Evolutionary conservation across 352 stramenopile genomes (phyloP).

Genomic region (Globisporangium irregulare): DNA sequence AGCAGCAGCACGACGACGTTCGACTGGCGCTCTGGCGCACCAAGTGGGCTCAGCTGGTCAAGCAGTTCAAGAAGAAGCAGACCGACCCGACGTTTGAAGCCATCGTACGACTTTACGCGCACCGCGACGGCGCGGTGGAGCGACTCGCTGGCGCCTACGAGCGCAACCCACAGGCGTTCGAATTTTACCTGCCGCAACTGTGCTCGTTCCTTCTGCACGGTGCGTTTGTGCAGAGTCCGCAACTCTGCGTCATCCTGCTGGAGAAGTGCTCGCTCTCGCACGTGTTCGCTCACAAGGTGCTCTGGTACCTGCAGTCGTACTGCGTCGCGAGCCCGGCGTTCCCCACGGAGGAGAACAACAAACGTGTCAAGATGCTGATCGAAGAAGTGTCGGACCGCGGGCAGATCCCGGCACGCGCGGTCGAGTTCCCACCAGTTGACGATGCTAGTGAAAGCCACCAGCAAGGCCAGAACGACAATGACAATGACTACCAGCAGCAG

Average conservation of each 20-base stretch:
- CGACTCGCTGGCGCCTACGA: slow-evolving; percentile 49
- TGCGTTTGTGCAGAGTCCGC: slow-evolving; percentile 58
- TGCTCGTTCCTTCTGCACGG: slow-evolving; percentile 81
- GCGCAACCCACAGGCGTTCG: slow-evolving; percentile 59
- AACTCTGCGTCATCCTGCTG: slow-evolving; percentile 67
- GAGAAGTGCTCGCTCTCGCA: slow-evolving; percentile 80
- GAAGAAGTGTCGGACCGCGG: slow-evolving; percentile 71
- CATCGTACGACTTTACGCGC: slow-evolving; percentile 80
- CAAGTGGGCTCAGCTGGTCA: slow-evolving; percentile 78
- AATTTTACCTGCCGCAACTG: slow-evolving; percentile 84
- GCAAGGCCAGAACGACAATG: slow-evolving; percentile 14
- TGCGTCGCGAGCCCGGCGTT: slow-evolving; percentile 65
- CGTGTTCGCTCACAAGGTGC: slow-evolving; percentile 82
- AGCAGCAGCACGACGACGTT: slow-evolving; percentile 37
- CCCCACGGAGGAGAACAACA: slow-evolving; percentile 42
- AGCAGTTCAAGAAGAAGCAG: slow-evolving; percentile 55
- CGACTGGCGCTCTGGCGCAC: slow-evolving; percentile 52
- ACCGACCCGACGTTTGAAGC: slow-evolving; percentile 79
- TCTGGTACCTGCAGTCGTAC: slow-evolving; percentile 84
- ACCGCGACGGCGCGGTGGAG: slow-evolving; percentile 66
- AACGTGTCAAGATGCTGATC: slow-evolving; percentile 76
- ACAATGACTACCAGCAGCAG: slow-evolving; percentile 22
- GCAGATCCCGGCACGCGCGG: slow-evolving; percentile 33
- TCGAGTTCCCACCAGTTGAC: slow-evolving; percentile 30
- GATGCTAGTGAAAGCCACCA: background rate